Base-by-base conservation (phyloP, 2,329 filamentous ascomycete genomes). In the Immersiporthe knoxdaviesiana region DNA sequence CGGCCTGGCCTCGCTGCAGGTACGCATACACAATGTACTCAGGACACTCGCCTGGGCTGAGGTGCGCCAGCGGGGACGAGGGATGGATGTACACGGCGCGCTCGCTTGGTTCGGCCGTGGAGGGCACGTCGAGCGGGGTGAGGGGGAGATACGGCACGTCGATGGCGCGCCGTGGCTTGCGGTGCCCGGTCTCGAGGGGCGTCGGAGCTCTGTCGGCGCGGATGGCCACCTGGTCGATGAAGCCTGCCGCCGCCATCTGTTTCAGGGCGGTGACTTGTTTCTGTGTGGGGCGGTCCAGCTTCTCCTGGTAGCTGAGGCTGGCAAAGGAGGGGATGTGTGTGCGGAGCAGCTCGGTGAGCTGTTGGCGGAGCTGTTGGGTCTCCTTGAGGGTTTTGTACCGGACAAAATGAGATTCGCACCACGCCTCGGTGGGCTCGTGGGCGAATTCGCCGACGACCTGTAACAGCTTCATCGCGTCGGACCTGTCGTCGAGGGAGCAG, bases 171-270 rank as follows among this genome's bases (percentile, higher is more conserved):
- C 88, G 89, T 0, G 94, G 92, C 71, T 92, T 93, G 24, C 91
- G 85, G n/a, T 67, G 24, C 60, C 84, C 80, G 66, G 86, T 80
- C 71, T 91, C 89, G 0, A 90, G 90, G 0, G 92, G 92, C 16
- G 85, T 86, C 0, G 93, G 92, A 0, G 93, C 86, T n/a, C 93
- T 83, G 78, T 99, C 95, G 4, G 92, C 93, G 70, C 96, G 92
- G 74, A 98, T 94, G 60, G 96, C 96, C 54, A 99, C 87, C 74
- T 97, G 92, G 79, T 99, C 96, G 75, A 98, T 89, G 81, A 97
- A 98, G 0, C 95, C 96, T 0, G 93, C 91, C 0, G 95, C 93
- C 30, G 93, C 90, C 81, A 98, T 97, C 77, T 97, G 93, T 78
- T 97, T 97, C 37, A 99, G 84, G 0, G 93, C 89, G 61, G 90